phyloP scores from a whole-genome alignment of 805 yeast species.

The Debaryomyces tyrocola region DNA sequence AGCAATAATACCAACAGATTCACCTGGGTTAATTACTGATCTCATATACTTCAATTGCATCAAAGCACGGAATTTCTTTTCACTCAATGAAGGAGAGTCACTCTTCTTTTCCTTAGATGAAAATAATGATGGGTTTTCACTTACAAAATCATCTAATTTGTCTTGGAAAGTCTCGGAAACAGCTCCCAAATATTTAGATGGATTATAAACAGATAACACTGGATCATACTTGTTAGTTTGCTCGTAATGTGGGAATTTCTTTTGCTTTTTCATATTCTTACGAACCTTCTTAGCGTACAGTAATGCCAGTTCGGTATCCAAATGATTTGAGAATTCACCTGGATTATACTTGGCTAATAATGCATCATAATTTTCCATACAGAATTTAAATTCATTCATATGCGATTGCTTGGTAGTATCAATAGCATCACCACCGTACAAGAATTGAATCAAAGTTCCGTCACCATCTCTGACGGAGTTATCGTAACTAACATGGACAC shows the following conservation, averaged over 20 bases:
- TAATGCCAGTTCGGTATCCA: slow-evolving; percentile 83
- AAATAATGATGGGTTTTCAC: slow-evolving; percentile 54
- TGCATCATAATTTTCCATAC: slow-evolving; percentile 86
- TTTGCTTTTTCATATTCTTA: slow-evolving; percentile 69
- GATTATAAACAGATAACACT: slow-evolving; percentile 79
- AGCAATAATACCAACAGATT: slow-evolving; percentile 97
- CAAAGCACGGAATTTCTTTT: slow-evolving; percentile 87
- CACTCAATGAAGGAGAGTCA: slow-evolving; percentile 51
- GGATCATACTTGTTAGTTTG: slow-evolving; percentile 79
- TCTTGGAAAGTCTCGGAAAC: slow-evolving; percentile 88
- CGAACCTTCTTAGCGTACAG: slow-evolving; percentile 78
- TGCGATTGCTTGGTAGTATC: slow-evolving; percentile 95
- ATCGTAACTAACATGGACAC: slow-evolving; percentile 92
- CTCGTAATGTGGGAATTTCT: slow-evolving; percentile 59
- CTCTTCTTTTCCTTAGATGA: slow-evolving; percentile 51
- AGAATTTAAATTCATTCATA: slow-evolving; percentile 90
- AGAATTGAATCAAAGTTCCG: slow-evolving; percentile 89
- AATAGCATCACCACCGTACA: slow-evolving; percentile 96
- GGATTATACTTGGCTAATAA: slow-evolving; percentile 86
- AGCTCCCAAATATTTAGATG: slow-evolving; percentile 87
- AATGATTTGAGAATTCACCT: slow-evolving; percentile 61
- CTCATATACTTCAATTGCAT: slow-evolving; percentile 99
- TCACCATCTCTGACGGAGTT: slow-evolving; percentile 95
- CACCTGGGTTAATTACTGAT: slow-evolving; percentile 93
- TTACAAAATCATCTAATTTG: slow-evolving; percentile 70